Evolutionary conservation across 2,329 filamentous ascomycete species (phyloP).

Genomic region (Aspergillus japonicus): DNA sequence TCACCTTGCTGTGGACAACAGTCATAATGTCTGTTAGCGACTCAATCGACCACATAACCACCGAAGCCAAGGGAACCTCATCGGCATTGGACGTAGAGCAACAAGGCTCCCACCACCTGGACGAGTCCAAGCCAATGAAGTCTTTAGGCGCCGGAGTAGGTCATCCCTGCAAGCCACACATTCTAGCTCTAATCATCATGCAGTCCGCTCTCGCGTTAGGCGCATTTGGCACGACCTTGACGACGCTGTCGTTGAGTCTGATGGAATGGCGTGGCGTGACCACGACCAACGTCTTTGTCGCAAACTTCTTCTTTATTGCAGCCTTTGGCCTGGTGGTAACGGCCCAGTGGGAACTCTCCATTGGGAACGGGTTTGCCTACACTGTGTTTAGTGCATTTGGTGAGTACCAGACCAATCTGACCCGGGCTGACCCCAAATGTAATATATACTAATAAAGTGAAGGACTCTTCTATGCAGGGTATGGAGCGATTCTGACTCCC

Average conservation of each 20-base stretch:
- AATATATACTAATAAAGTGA: not conserved
- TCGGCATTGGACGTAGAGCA: slow-evolving; percentile 17
- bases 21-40: slow-evolving; percentile 3
- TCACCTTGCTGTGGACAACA: too few relatives aligned
- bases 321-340: slow-evolving; percentile 55
- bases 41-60: not conserved
- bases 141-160: slow-evolving; percentile 25
- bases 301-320: slow-evolving; percentile 55
- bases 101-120: slow-evolving; percentile 6
- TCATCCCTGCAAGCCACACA: not conserved
- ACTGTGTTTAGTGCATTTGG: slow-evolving; percentile 57
- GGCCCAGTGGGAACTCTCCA: slow-evolving; percentile 56
- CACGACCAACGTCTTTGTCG: slow-evolving; percentile 53
- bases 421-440: not conserved
- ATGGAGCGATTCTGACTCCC: slow-evolving; percentile 50
- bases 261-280: slow-evolving; percentile 57
- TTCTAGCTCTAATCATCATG: not conserved
- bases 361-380: slow-evolving; percentile 55
- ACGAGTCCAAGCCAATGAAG: slow-evolving; percentile 5
- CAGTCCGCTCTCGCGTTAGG: slow-evolving; percentile 53
- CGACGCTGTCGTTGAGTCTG: slow-evolving; percentile 53
- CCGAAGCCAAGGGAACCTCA: slow-evolving; percentile 6
- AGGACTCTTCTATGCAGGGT: slow-evolving; percentile 53
- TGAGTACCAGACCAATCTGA: slow-evolving; percentile 16
- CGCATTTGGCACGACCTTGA: slow-evolving; percentile 56